phyloP scores from a whole-genome alignment of 768 basidiomycete genomes.

The Boletellus ananas region DNA sequence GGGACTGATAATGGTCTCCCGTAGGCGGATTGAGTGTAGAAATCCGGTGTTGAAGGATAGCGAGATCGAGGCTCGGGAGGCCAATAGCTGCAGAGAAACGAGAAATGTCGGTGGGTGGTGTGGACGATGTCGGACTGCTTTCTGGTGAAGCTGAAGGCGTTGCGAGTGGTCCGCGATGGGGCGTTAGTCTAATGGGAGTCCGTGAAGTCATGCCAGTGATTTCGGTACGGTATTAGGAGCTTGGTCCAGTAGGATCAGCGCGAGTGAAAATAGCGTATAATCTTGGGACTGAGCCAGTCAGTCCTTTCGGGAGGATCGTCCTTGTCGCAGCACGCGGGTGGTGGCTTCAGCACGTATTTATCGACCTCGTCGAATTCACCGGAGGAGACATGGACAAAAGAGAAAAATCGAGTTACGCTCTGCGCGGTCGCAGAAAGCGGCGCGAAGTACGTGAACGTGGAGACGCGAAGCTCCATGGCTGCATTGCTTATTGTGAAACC shows the following conservation, averaged over 20 bases:
- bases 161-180: constrained; percentile 27
- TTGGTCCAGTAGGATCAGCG: constrained; percentile 15
- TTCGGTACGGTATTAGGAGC: constrained; percentile 15
- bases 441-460: constrained; percentile 19
- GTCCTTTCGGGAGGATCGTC: constrained; percentile 20
- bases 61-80: constrained; percentile 9
- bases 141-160: constrained; percentile 18
- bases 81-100: not conserved
- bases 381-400: constrained; percentile 21
- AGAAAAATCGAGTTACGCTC: constrained; percentile 3
- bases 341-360: constrained; percentile 19
- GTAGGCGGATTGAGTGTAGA: constrained; percentile 1
- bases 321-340: not conserved
- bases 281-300: constrained; percentile 29
- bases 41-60: constrained; percentile 9
- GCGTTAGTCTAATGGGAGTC: constrained; percentile 22
- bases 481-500: constrained; percentile 28
- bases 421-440: not conserved
- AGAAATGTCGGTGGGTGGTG: constrained; percentile 12
- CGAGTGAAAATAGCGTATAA: constrained; percentile 19
- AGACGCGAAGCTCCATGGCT: constrained; percentile 14
- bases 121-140: constrained; percentile 16
- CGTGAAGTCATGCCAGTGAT: constrained; percentile 23
- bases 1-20: not conserved
- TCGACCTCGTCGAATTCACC: constrained; percentile 5